phyloP scores from a whole-genome alignment of 2,329 filamentous ascomycete genomes.

The Cladophialophora immunda region DNA sequence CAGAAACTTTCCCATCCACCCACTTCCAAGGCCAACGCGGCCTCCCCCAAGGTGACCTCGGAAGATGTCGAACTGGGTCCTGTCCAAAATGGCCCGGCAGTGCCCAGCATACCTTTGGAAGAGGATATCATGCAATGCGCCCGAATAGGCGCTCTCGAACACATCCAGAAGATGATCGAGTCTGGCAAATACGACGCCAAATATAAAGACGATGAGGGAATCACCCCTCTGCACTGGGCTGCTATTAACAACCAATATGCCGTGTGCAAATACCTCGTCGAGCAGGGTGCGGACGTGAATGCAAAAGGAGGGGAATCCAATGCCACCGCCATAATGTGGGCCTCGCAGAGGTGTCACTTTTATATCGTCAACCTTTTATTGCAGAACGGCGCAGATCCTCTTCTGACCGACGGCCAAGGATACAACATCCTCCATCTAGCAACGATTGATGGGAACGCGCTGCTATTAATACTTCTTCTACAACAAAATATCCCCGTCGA shows the following conservation, averaged over 20 bases:
- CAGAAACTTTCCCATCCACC: constrained; percentile 34
- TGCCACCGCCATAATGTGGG: constrained; percentile 95
- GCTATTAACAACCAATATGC: constrained; percentile 98
- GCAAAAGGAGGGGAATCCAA: constrained; percentile 94
- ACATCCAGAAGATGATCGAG: constrained; percentile 90
- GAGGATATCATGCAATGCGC: constrained; percentile 97
- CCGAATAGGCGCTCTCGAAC: constrained; percentile 82
- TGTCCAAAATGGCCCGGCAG: constrained; percentile 40
- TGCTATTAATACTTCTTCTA: constrained; percentile 85
- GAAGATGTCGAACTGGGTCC: constrained; percentile 40
- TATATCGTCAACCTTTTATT: constrained; percentile 94
- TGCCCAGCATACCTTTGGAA: constrained; percentile 59
- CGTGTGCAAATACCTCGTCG: constrained; percentile 94
- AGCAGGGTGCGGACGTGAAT: constrained; percentile 86
- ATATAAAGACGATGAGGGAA: constrained; percentile 88
- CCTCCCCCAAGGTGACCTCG: constrained; percentile 32
- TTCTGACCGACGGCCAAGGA: constrained; percentile 91
- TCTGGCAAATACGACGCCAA: constrained; percentile 81
- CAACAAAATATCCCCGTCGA: constrained; percentile 97
- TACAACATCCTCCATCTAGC: constrained; percentile 98
- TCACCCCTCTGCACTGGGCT: constrained; percentile 96
- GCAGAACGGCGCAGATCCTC: constrained; percentile 88
- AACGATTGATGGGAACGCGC: constrained; percentile 95
- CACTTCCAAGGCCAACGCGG: constrained; percentile 34
- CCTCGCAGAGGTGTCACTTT: constrained; percentile 94